Base-by-base conservation (phyloP, 129 eudicot genomes). In the Escallonia herrerae region DNA sequence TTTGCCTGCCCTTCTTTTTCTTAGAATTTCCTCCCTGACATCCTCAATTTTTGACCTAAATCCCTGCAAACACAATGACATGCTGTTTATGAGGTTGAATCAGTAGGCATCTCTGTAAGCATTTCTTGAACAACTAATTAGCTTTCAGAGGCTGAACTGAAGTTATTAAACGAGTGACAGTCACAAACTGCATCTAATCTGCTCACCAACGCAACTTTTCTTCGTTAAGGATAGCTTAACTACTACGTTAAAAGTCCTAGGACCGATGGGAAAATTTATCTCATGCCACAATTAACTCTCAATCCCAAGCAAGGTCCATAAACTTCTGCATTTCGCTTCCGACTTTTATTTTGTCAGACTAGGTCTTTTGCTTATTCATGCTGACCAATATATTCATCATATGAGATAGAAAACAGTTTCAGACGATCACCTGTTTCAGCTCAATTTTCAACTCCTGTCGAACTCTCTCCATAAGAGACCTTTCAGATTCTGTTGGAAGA, bases 401-500 rank as follows among this genome's bases (percentile, higher is more conserved):
- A 41, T 40, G 13, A 15, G 40, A 41, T 42, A 12, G 15, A 40
- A 4, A 0, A 59, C 8, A n/a, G 59, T 5, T 63, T 3, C 44
- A 15, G 2, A 12, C 43, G 40, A 40, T n/a, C 0, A 91, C 97
- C 97, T 93, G 98, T 82, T 93, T 93, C 55, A 93, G 90, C 71
- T 93, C 98, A 40, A 93, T 76, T 64, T 93, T 93, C 14, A 93
- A 81, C 74, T 93, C 98, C 70, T 88, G 98, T 42, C 98, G 80
- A 22, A 93, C 98, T 69, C 98, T 60, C 46, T 93, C 98, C 96
- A 93, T 93, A 12, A 93, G 81, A 57, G 96, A 76, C 67, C 98
- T 86, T 78, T 93, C 98, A 0, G 96, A 88, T 72, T 93, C 98
- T 1, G 98, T 93, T 2, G 98, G 98, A 76, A 93, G 95, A 60